Percentiles rank a stretch among this genome's conserved stretches.
Conservation (phyloP, 2,329 filamentous ascomycete genomes). For the Claviceps purpurea region DNA sequence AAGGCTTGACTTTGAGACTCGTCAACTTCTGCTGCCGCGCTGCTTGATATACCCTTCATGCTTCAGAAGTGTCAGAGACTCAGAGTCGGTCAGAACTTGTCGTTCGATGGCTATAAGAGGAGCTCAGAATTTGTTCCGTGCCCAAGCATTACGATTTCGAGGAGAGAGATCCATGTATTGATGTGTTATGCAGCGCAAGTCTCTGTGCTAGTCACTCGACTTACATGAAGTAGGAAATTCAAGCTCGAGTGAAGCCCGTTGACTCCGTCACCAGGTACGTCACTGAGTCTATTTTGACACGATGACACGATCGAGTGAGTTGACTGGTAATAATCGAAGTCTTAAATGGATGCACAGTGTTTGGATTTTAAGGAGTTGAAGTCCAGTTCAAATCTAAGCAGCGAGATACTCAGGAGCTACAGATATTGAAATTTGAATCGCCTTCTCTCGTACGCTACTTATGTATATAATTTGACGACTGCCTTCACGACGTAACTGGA, state of each 20-base stretch:
- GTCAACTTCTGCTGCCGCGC: background rate
- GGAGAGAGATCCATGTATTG: background rate
- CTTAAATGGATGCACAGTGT: background rate
- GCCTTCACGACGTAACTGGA: background rate
- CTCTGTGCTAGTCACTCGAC: background rate
- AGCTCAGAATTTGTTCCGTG: background rate
- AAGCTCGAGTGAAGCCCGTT: background rate
- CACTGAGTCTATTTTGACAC: background rate
- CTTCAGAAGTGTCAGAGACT: background rate
- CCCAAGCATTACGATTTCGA: background rate
- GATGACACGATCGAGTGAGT: background rate
- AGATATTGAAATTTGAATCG: background rate
- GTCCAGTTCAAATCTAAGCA: background rate
- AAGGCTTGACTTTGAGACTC: background rate
- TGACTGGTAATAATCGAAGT: background rate
- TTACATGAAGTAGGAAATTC: background rate
- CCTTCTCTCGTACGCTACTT: constrained; percentile 5
- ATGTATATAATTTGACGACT: background rate
- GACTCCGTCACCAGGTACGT: background rate
- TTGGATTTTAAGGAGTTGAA: background rate
- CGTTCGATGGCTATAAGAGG: background rate
- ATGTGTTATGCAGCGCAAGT: background rate
- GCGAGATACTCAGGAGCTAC: background rate
- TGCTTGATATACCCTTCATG: background rate
- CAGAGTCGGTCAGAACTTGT: background rate